Percentiles rank a stretch among this genome's conserved stretches.
phyloP scores from a whole-genome alignment of 345 rosid species.

The Sonneratia alba region DNA sequence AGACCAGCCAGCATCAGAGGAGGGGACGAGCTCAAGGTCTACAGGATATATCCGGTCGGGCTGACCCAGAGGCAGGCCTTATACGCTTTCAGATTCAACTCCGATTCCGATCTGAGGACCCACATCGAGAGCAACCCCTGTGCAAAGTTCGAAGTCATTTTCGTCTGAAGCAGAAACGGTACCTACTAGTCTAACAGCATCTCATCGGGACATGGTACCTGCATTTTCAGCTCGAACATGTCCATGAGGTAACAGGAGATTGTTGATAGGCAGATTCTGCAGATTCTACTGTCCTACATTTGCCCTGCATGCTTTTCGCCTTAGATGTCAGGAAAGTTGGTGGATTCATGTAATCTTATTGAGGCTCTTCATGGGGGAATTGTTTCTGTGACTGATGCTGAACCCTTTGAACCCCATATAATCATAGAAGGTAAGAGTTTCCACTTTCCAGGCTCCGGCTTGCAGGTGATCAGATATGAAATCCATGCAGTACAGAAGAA shows the following conservation, averaged over 20 bases:
- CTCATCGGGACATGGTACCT: neutral
- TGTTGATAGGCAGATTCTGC: too few species aligned
- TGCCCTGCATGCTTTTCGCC: neutral
- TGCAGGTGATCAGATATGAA: too few species aligned
- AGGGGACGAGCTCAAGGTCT: slow-evolving; percentile 46
- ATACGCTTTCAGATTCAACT: slow-evolving; percentile 55
- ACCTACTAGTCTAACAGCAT: neutral
- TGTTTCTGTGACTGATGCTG: too few species aligned
- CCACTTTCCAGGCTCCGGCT: too few species aligned
- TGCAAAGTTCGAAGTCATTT: slow-evolving; percentile 70
- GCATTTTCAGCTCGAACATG: neutral
- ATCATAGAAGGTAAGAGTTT: too few species aligned
- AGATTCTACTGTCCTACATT: neutral
- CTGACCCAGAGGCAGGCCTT: slow-evolving; percentile 85
- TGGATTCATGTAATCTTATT: too few species aligned
- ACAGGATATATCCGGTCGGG: slow-evolving; percentile 74
- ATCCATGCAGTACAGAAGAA: too few species aligned
- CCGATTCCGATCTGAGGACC: slow-evolving; percentile 41
- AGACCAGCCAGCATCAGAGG: slow-evolving; percentile 74
- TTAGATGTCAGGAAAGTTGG: neutral
- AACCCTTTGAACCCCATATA: too few species aligned
- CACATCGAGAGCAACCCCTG: slow-evolving; percentile 62
- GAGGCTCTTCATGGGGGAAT: too few species aligned
- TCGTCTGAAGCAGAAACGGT: slow-evolving; percentile 25
- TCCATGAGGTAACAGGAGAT: neutral